A percentile compares a stretch with the other conserved stretches of the same genome.
Conservation (phyloP, 306 rosid genomes). For the Gillenia trifoliata region DNA sequence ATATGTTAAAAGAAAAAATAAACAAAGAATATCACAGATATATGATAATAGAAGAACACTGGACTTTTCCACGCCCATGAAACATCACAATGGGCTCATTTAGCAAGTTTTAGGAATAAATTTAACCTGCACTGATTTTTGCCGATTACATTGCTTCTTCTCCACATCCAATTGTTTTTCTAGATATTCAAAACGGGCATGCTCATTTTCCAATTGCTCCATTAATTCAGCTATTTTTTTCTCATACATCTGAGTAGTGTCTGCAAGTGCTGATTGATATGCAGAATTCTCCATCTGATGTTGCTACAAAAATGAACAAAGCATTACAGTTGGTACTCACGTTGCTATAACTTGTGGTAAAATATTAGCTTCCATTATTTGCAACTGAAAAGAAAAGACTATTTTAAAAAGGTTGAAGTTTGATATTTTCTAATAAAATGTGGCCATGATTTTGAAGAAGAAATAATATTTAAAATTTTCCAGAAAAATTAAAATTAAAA, state of each 20-base stretch:
- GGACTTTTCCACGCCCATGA: background rate
- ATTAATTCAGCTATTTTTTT: slow-evolving; percentile 37
- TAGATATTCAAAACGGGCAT: slow-evolving; percentile 19
- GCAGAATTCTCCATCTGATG: slow-evolving; percentile 39
- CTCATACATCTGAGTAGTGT: slow-evolving; percentile 46
- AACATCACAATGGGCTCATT: background rate
- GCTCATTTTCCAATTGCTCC: slow-evolving; percentile 43
- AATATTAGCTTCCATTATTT: background rate
- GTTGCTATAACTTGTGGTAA: background rate
- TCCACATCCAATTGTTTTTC: slow-evolving; percentile 42
- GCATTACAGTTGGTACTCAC: background rate
- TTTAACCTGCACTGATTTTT: slow-evolving; percentile 42
- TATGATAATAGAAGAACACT: background rate
- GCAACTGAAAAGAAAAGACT: background rate
- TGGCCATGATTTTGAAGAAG: background rate
- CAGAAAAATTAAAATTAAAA: background rate
- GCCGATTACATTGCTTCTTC: slow-evolving; percentile 30
- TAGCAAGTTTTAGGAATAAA: background rate
- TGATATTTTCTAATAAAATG: background rate
- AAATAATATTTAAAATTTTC: background rate
- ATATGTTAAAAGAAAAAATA: background rate
- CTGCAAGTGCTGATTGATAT: slow-evolving; percentile 36
- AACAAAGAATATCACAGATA: background rate
- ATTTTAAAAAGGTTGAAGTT: background rate
- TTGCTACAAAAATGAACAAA: slow-evolving; percentile 23